Evolutionary conservation across 2,329 filamentous ascomycete species (phyloP).

Genomic region (Aspergillus vadensis): DNA sequence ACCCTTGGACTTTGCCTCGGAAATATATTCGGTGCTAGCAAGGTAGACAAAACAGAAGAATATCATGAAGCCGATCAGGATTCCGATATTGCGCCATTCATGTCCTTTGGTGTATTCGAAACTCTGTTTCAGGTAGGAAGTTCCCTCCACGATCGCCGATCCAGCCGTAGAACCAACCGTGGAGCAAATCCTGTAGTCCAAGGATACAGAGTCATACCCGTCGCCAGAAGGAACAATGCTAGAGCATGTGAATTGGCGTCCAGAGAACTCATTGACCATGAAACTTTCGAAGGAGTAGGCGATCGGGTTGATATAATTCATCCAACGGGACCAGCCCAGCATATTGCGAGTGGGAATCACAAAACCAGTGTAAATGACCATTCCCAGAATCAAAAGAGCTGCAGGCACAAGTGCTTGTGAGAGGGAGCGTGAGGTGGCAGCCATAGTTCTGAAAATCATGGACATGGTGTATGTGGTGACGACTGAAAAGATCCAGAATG

Average conservation of each 20-base stretch:
- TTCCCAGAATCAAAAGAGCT: conserved; percentile 44
- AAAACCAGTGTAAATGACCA: conserved; percentile 51
- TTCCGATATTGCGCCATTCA: conserved; percentile 69
- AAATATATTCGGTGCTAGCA: conserved; percentile 37
- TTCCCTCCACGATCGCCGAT: conserved; percentile 56
- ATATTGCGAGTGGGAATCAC: conserved; percentile 56
- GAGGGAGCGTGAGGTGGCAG: conserved; percentile 67
- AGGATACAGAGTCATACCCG: conserved; percentile 38
- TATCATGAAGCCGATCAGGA: conserved; percentile 63
- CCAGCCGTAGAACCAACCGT: conserved; percentile 60
- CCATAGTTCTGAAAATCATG: conserved; percentile 79
- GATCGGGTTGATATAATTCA: conserved; percentile 75
- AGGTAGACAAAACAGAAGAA: conserved; percentile 64
- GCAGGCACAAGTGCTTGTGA: conserved; percentile 57
- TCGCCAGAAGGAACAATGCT: conserved; percentile 44
- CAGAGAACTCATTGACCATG: conserved; percentile 77
- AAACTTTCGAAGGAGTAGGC: conserved; percentile 77
- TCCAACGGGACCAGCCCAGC: conserved; percentile 76
- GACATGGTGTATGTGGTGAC: conserved; percentile 72
- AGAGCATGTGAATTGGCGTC: conserved; percentile 57
- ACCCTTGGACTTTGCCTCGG: conserved; percentile 70
- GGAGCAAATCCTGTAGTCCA: conserved; percentile 54
- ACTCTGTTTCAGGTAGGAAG: conserved; percentile 55
- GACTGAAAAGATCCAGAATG: conserved; percentile 76
- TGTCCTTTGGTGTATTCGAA: conserved; percentile 61